phyloP scores from a whole-genome alignment of 2,329 filamentous ascomycete species.

The Leptographium galeiforme region DNA sequence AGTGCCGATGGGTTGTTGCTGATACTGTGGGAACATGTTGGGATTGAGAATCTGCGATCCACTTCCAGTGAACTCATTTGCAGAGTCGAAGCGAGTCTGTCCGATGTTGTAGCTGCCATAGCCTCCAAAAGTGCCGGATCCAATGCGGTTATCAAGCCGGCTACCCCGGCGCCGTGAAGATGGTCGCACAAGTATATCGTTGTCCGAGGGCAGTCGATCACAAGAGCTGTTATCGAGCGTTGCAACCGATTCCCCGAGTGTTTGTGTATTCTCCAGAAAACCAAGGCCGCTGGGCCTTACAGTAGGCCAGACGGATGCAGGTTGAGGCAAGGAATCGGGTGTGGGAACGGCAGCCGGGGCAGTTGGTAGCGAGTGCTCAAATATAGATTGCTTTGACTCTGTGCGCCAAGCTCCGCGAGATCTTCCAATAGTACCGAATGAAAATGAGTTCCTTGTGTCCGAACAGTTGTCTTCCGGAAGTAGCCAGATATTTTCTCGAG shows the following conservation, averaged over 20 bases:
- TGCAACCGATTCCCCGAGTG: slow-evolving; percentile 17
- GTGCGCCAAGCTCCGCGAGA: slow-evolving; percentile 7
- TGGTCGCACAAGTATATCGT: slow-evolving; percentile 32
- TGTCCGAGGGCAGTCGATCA: slow-evolving; percentile 35
- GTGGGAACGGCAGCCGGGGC: slow-evolving; percentile 15
- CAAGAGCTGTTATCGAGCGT: slow-evolving; percentile 27
- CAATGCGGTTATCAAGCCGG: slow-evolving; percentile 30
- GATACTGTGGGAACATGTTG: slow-evolving; percentile 34
- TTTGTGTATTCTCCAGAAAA: slow-evolving; percentile 25
- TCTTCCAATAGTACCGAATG: slow-evolving; percentile 20
- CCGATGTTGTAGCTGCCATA: slow-evolving; percentile 23
- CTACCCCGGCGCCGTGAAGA: slow-evolving; percentile 28
- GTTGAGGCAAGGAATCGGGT: slow-evolving; percentile 18
- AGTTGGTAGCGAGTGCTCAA: slow-evolving; percentile 16
- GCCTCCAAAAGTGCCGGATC: slow-evolving; percentile 20
- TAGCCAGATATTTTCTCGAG: slow-evolving; percentile 36
- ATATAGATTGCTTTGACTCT: slow-evolving; percentile 27
- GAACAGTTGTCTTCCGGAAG: slow-evolving; percentile 40
- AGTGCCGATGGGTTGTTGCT: slow-evolving; percentile 46
- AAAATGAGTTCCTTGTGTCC: slow-evolving; percentile 41
- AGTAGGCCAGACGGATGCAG: slow-evolving; percentile 33
- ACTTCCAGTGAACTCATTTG: slow-evolving; percentile 12
- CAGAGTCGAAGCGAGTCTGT: slow-evolving; percentile 16
- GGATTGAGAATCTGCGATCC: slow-evolving; percentile 20
- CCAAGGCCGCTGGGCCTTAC: slow-evolving; percentile 24